Conservation (phyloP, 805 yeast genomes). For the Blastobotrys peoriensis region DNA sequence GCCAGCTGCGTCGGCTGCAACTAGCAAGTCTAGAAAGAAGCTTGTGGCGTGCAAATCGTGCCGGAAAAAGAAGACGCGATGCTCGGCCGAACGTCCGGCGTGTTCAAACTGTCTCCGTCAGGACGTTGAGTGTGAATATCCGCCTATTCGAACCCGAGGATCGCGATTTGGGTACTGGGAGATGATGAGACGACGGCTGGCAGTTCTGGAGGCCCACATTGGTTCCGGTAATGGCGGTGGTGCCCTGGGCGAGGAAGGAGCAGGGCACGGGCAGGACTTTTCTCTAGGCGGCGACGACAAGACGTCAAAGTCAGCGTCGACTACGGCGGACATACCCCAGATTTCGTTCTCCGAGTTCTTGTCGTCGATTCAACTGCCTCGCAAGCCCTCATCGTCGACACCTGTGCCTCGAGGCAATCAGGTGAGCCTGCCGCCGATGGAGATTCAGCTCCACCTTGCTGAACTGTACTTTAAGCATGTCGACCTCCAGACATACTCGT, state of each 20-base stretch:
- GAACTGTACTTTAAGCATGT: constrained; percentile 30
- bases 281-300: too few species aligned
- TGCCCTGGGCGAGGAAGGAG: too few species aligned
- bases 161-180: constrained; percentile 32
- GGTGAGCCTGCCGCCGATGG: constrained; percentile 13
- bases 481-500: constrained; percentile 31
- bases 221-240: not conserved
- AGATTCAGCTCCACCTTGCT: constrained; percentile 27
- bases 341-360: not conserved
- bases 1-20: not conserved
- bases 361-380: not conserved
- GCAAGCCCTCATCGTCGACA: not conserved
- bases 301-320: not conserved
- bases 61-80: constrained; percentile 33
- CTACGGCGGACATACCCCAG: not conserved
- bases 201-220: constrained; percentile 15
- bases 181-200: constrained; percentile 24
- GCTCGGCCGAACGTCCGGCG: constrained; percentile 34
- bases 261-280: too few species aligned
- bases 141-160: constrained; percentile 31
- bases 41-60: constrained; percentile 32
- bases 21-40: constrained; percentile 19
- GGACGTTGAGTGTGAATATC: constrained; percentile 31
- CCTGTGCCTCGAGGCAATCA: not conserved
- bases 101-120: constrained; percentile 30